Base-by-base conservation (phyloP, 2,329 filamentous ascomycete genomes). In the Fusarium heterosporum region DNA sequence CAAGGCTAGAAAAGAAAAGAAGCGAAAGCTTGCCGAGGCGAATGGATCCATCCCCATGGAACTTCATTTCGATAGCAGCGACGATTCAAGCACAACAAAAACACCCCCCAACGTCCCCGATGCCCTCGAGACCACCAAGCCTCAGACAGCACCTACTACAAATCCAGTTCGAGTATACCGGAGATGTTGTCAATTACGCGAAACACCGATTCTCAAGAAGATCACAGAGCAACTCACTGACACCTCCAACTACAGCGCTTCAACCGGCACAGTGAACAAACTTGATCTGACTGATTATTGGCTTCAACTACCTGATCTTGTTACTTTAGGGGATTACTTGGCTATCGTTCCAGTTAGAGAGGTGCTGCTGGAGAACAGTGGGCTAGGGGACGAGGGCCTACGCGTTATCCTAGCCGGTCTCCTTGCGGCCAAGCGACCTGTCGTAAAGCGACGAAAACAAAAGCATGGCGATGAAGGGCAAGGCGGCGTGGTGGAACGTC, bases 111-210 rank as follows among this genome's bases (percentile, higher is more conserved):
- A 47, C 29, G 51, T 43, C 11, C 46, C 56, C 3, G 64, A 53
- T 32, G 52, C 46, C 13, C 48, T 57, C 7, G 51, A 64, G n/a
- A 64, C 69, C 16, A 64, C 74, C 17, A 77, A 72, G 53, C 74
- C 73, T 25, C 73, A 72, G 29, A 69, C 71, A 9, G 69, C 87
- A 49, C 94, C 95, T 0, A 97, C 95, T 0, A 97, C 91, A 2
- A 96, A 97, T 74, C 95, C 96, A 3, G 88, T 94, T 14, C 87
- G 95, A 58, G 97, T 99, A 73, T 99, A 99, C 78, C 87, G 95
- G 68, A 86, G 96, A 74, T 98, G 96, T 76, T 98, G 96, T 75
- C 95, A 98, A 75, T 82, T 99, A 29, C 88, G 96, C 58, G 96
- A 98, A 79, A 96, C 93, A 0, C 93, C 93, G 0, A 94, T 97